phyloP scores from a whole-genome alignment of 306 rosid genomes.

The Dalbergia oliveri region DNA sequence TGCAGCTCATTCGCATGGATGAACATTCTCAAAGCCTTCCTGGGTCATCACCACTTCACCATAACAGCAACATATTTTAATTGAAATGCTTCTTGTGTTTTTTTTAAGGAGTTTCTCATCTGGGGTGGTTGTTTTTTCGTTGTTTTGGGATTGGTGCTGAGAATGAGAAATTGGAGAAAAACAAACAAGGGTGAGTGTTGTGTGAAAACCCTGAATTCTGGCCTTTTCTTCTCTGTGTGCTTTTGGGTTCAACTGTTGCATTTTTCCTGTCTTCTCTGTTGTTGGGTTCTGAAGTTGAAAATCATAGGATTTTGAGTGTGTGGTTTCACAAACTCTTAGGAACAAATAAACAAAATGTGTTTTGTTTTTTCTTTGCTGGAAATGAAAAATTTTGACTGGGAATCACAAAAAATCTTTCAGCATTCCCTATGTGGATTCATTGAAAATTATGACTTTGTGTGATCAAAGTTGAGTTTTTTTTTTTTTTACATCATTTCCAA shows the following conservation, averaged over 20 bases:
- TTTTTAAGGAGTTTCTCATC: constrained; percentile 20
- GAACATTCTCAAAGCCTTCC: constrained; percentile 33
- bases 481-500: constrained; percentile 34
- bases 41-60: constrained; percentile 35
- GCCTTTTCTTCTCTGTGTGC: background rate
- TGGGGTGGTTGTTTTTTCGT: constrained; percentile 30
- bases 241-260: constrained; percentile 27
- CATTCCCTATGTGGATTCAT: background rate
- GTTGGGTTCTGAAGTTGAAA: constrained; percentile 38
- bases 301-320: constrained; percentile 9
- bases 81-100: background rate
- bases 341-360: background rate
- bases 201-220: constrained; percentile 28
- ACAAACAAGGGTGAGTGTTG: constrained; percentile 47
- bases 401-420: constrained; percentile 1
- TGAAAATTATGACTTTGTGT: constrained; percentile 27
- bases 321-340: constrained; percentile 28
- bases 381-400: background rate
- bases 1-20: constrained; percentile 43
- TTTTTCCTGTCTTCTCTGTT: constrained; percentile 37
- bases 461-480: constrained; percentile 40
- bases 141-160: constrained; percentile 40
- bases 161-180: background rate
- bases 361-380: background rate
- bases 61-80: constrained; percentile 12